Conservation (phyloP, 257 asterid genomes). For the Solanum sitiens region DNA sequence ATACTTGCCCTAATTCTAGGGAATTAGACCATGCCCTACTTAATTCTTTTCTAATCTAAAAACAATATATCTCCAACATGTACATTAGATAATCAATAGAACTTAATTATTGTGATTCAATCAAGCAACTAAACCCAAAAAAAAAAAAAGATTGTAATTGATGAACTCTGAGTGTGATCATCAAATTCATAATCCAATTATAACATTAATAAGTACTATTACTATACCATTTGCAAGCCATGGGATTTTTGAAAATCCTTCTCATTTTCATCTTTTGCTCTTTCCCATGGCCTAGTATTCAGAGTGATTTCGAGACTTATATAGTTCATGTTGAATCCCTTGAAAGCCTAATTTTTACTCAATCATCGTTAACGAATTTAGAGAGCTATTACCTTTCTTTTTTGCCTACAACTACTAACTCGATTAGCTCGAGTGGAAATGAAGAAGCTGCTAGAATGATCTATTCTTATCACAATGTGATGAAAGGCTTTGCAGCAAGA, state of each 20-base stretch:
- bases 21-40: background rate
- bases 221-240: background rate
- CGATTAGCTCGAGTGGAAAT: background rate
- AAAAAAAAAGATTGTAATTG: background rate
- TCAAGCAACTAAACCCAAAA: background rate
- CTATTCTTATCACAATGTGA: slow-evolving; percentile 26
- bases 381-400: slow-evolving; percentile 27
- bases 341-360: background rate
- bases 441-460: slow-evolving; percentile 3
- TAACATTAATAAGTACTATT: background rate
- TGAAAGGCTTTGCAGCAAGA: slow-evolving; percentile 40
- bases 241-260: background rate
- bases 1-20: background rate
- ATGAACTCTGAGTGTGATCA: too few species aligned
- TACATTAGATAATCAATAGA: background rate
- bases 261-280: background rate
- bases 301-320: slow-evolving; percentile 17
- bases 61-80: background rate
- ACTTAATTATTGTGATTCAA: background rate
- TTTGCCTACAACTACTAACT: slow-evolving; percentile 5
- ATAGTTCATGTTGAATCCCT: slow-evolving; percentile 27
- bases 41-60: background rate
- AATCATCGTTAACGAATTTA: background rate
- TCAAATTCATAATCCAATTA: too few species aligned
- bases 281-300: background rate